These are phyloP conservation scores for Rubia peregrina DNA, from an alignment of 305 asterid genomes.

Conservation along the genomic window DNA sequence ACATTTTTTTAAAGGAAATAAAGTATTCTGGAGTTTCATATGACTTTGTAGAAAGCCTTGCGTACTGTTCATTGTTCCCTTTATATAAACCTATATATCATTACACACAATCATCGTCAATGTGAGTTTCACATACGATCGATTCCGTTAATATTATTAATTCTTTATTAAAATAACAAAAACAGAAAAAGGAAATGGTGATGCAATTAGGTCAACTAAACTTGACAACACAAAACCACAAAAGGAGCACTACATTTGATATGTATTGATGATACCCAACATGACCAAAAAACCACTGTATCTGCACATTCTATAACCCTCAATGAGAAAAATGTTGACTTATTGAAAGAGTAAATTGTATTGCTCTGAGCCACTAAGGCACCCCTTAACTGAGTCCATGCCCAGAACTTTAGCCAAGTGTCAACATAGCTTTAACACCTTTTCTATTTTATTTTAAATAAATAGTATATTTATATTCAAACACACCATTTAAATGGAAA, in stretches of 20 bases:
- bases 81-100: too few relatives aligned
- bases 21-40: too few relatives aligned
- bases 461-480: too few relatives aligned
- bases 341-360: constrained; percentile 12
- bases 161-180: too few relatives aligned
- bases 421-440: constrained; percentile 20
- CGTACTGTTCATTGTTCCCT: too few relatives aligned
- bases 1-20: too few relatives aligned
- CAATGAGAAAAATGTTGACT: constrained; percentile 33
- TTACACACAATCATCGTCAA: too few relatives aligned
- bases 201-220: background rate
- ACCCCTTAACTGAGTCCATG: constrained; percentile 27
- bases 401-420: constrained; percentile 26
- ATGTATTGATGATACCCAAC: constrained; percentile 22
- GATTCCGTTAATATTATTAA: too few relatives aligned
- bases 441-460: background rate
- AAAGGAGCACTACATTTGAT: constrained; percentile 11
- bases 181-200: too few relatives aligned
- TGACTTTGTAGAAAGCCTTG: too few relatives aligned
- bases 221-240: constrained; percentile 6
- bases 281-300: constrained; percentile 25
- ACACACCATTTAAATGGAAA: too few relatives aligned
- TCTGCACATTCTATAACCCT: constrained; percentile 10
- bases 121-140: too few relatives aligned
- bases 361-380: background rate